Evolutionary conservation across 495 filamentous ascomycete species (phyloP), one percentile per base, ranked within the genome.

Genomic region (Penicillium robsamsonii): DNA sequence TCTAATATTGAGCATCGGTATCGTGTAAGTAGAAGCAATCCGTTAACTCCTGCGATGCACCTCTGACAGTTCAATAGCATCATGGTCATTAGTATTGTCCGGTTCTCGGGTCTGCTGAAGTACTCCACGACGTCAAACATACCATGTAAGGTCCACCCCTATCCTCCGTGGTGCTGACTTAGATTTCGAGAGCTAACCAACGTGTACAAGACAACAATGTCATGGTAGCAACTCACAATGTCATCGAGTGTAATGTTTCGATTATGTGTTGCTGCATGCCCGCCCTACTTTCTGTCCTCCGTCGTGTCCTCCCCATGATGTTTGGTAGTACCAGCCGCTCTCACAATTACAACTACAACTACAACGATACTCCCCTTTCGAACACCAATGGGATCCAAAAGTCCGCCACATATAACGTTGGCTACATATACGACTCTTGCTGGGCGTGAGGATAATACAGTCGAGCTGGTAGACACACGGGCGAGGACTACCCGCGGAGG

Each of bases 261-360:
- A 43, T 43, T 13, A 43, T 43, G 41, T 43, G 41, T 18, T 43
- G 41, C 41, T 43, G 20, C 41, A 43, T 43, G 41, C 41, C 41
- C 20, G 10, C 41, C 20, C 41, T 43, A 3, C 41, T 43, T 24
- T 43, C 20, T 10, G 24, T 18, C 10, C 18, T 43, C 20, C 20
- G 41, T 10, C 20, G 18, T 3, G 17, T 25, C 41, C 11, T 43
- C 18, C 41, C 41, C 17, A 13, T 5, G 20, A 43, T 43, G 11
- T 43, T 24, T 18, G 41, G 41, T 43, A 24, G 20, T 8, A 43
- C 10, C 20, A 43, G 24, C 0, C 9, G 9, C 41, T 20, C 41
- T 43, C 13, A 43, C 18, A 43, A 43, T 20, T 37, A 37, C 33
- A 37, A 37, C 4, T 27, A 7, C 4, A 27, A 27, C 15, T 13